Percentiles rank a stretch among this genome's conserved stretches.
These are phyloP conservation scores for Trichothecium roseum DNA, from an alignment of 2,329 filamentous ascomycete genomes.

Conservation along the genomic window DNA sequence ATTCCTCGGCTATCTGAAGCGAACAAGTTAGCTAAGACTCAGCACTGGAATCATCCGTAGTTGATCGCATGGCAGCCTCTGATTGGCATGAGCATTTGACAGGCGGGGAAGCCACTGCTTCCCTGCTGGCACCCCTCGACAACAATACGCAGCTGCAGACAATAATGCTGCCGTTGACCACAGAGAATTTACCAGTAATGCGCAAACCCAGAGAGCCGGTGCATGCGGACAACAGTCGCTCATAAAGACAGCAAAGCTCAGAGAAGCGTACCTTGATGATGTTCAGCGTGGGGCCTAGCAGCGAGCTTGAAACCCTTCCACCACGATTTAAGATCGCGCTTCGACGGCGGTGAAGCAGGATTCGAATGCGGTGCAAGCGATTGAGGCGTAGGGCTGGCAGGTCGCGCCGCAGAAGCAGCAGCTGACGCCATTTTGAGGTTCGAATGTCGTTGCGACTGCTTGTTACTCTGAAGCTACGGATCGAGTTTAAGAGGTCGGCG, in stretches of 20 bases:
- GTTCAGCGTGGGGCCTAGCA: slow-evolving; percentile 36
- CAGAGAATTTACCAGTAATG: too few relatives aligned
- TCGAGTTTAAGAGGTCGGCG: slow-evolving; percentile 7
- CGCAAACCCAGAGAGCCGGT: too few relatives aligned
- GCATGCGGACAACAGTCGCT: too few relatives aligned
- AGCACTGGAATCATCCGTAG: not conserved
- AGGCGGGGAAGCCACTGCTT: too few relatives aligned
- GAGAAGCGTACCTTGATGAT: slow-evolving; percentile 37
- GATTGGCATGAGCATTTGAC: not conserved
- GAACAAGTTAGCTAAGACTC: slow-evolving; percentile 3
- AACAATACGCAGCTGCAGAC: too few relatives aligned
- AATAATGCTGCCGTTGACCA: too few relatives aligned
- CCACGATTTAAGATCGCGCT: slow-evolving; percentile 87
- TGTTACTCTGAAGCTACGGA: slow-evolving; percentile 1
- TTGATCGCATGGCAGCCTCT: not conserved
- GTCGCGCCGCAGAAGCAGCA: slow-evolving; percentile 16
- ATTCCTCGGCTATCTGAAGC: slow-evolving; percentile 54
- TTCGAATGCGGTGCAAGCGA: slow-evolving; percentile 19
- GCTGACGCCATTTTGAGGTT: slow-evolving; percentile 23
- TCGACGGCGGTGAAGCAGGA: slow-evolving; percentile 64
- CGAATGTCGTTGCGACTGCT: slow-evolving; percentile 17
- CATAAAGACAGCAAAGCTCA: not conserved
- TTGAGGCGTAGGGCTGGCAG: slow-evolving; percentile 18
- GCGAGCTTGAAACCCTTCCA: slow-evolving; percentile 89
- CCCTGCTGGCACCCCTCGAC: too few relatives aligned